Base-by-base conservation (phyloP, 2,329 filamentous ascomycete genomes). In the Alternaria angustiovoidea region DNA sequence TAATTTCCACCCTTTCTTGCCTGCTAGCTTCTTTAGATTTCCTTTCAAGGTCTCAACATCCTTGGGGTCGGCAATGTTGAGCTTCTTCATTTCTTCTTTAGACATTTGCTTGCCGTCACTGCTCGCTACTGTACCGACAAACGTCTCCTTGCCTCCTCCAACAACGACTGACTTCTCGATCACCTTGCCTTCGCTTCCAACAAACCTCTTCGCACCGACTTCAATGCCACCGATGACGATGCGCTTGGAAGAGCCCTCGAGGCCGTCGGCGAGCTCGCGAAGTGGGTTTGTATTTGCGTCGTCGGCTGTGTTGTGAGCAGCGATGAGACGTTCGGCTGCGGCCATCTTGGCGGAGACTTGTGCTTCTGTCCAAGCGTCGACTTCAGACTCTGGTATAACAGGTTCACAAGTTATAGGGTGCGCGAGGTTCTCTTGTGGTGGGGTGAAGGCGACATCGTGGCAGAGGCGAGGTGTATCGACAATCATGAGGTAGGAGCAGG, bases 401-500 rank as follows among this genome's bases (percentile, higher is more conserved):
- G 89, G 87, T 26, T 87, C 86, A 75, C 94, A 97, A 63, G 85
- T 87, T 62, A 97, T 93, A 9, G 87, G 81, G 74, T 96, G 91
- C 6, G 92, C 89, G 59, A 87, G 87, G 55, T 91, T 90, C 63
- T 92, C 89, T 69, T 91, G 88, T 0, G 93, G 92, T 0, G 94
- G 93, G 54, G 91, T 82, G 76, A 97, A 97, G 9, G 93, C 93
- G 9, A 92, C 87, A 68, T 97, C 94, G 73, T 90, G 88, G 81
- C 94, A 97, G 12, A 97, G 87, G 1, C 93, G 89, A 0, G 93
- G 92, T 0, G 94, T 97, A 75, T 96, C 91, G 64, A 97, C 87
- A 32, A 96, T 88, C 93, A 97, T 97, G 54, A 97, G 84, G 75
- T 97, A 97, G 12, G 92, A 88, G 80, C 94, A 97, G 11, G 93